Conservation (phyloP, 2,329 filamentous ascomycete genomes). For the Aspergillus puulaauensis region DNA sequence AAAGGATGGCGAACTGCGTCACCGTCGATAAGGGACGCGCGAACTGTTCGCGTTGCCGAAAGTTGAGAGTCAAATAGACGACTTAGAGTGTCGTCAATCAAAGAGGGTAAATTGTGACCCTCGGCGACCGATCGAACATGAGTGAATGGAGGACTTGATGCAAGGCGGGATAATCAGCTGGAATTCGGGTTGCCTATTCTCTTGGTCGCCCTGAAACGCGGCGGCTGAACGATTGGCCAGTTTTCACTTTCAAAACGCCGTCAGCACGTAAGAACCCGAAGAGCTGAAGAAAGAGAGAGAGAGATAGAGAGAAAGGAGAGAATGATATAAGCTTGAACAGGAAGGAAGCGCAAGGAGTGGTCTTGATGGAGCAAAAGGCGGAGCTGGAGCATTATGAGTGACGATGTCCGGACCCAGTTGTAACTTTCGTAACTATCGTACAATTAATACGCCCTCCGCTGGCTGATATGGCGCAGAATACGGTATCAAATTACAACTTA, state of each 20-base stretch:
- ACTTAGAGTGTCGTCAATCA: not conserved
- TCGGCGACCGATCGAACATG: slow-evolving; percentile 9
- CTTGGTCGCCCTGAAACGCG: slow-evolving; percentile 1
- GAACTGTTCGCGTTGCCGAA: not conserved
- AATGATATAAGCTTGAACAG: not conserved
- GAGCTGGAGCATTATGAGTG: not conserved
- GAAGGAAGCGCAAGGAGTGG: not conserved
- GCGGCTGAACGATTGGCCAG: not conserved
- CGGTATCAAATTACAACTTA: not conserved
- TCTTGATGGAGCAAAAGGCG: not conserved
- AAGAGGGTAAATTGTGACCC: slow-evolving; percentile 6
- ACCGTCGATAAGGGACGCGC: not conserved
- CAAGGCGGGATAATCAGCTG: not conserved
- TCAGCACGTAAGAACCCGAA: not conserved
- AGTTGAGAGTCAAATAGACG: not conserved
- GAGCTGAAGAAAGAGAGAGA: not conserved
- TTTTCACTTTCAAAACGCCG: not conserved
- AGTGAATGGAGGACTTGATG: slow-evolving; percentile 3
- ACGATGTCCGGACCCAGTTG: not conserved
- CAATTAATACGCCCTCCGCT: not conserved
- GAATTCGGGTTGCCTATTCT: slow-evolving; percentile 3
- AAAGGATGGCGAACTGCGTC: slow-evolving; percentile 2
- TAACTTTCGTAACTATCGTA: not conserved
- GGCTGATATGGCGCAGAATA: not conserved
- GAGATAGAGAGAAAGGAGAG: not conserved